phyloP scores from a whole-genome alignment of 2,329 filamentous ascomycete genomes.

The Stachybotrys chartarum region DNA sequence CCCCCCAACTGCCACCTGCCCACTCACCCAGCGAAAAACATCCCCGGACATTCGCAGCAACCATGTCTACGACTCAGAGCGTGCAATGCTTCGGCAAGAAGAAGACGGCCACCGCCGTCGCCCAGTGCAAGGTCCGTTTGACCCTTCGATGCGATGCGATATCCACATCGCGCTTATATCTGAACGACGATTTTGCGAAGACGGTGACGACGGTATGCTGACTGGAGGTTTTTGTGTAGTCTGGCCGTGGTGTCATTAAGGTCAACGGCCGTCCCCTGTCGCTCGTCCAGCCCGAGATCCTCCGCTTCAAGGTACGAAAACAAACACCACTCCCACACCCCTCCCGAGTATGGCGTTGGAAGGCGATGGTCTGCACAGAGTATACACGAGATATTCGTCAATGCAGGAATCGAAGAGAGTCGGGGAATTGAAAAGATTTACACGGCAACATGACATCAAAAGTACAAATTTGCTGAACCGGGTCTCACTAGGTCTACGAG shows the following conservation, averaged over 20 bases:
- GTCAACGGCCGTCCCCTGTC: constrained; percentile 95
- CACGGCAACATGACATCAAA: neutral
- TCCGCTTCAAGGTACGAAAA: constrained; percentile 83
- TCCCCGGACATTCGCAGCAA: constrained; percentile 31
- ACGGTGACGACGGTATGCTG: constrained; percentile 14
- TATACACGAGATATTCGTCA: no score
- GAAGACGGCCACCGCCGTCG: constrained; percentile 84
- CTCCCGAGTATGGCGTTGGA: no score
- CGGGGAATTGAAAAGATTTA: constrained; percentile 3
- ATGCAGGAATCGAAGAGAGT: no score
- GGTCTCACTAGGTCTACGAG: constrained; percentile 73
- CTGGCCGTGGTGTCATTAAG: constrained; percentile 75
- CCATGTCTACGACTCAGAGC: constrained; percentile 69
- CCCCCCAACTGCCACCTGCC: constrained; percentile 7
- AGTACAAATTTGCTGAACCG: no score
- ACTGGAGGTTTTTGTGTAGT: constrained; percentile 21
- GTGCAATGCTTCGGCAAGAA: constrained; percentile 99
- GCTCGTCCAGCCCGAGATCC: constrained; percentile 91
- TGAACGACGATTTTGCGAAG: neutral
- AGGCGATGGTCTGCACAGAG: no score
- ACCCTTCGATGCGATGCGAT: neutral
- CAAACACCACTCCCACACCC: neutral
- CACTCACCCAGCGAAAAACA: neutral
- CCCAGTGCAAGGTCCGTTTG: constrained; percentile 77
- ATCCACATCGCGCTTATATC: no score